A percentile compares a stretch with the other conserved stretches of the same genome.
Evolutionary conservation across 2,329 filamentous ascomycete genomes (phyloP).

Genomic region (Monosporascus sp.): DNA sequence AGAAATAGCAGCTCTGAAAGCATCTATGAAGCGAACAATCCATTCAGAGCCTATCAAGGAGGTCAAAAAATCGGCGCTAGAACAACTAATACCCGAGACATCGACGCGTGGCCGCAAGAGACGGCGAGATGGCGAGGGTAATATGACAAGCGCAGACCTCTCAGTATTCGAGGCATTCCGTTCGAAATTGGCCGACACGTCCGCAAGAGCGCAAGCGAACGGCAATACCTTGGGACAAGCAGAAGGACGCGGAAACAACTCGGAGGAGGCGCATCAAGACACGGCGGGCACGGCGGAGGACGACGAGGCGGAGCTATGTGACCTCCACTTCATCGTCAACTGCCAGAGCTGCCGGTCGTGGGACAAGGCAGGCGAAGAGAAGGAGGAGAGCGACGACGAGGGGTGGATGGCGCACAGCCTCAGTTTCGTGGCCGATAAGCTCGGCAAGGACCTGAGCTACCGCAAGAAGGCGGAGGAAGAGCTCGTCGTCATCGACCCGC

Average conservation of each 20-base stretch:
- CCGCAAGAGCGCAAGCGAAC: constrained; percentile 27
- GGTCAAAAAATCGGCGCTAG: constrained; percentile 62
- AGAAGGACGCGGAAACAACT: constrained; percentile 16
- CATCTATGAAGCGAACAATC: constrained; percentile 69
- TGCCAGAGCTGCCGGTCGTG: constrained; percentile 88
- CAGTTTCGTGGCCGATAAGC: constrained; percentile 79
- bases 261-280: neutral
- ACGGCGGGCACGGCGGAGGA: constrained; percentile 34
- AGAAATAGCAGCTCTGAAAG: constrained; percentile 74
- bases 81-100: constrained; percentile 68
- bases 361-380: constrained; percentile 57
- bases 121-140: constrained; percentile 49
- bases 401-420: constrained; percentile 85
- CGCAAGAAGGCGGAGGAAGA: constrained; percentile 89
- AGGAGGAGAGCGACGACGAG: constrained; percentile 54
- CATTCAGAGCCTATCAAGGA: constrained; percentile 45
- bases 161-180: constrained; percentile 75
- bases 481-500: constrained; percentile 85
- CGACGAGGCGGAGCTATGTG: constrained; percentile 73
- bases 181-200: constrained; percentile 60
- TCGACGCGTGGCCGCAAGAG: constrained; percentile 68
- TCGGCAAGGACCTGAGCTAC: constrained; percentile 89
- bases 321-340: constrained; percentile 91
- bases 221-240: constrained; percentile 12
- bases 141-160: constrained; percentile 55